These are phyloP conservation scores for Phytophthora nicotianae DNA, from an alignment of 352 stramenopile species.

Conservation along the genomic window DNA sequence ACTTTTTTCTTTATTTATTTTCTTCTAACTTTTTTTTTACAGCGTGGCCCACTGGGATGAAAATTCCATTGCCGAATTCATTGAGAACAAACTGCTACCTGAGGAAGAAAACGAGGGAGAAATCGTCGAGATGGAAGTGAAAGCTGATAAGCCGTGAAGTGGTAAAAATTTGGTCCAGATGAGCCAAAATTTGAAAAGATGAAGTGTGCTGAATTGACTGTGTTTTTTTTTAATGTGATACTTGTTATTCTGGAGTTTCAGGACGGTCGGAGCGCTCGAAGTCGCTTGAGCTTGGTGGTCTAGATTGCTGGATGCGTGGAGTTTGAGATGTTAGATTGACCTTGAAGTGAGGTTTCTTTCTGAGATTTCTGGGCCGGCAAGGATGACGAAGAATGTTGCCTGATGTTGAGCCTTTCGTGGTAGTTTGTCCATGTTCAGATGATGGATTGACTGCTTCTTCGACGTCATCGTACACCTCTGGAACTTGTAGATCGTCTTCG, in stretches of 20 bases:
- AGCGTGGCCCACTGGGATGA: slow-evolving; percentile 80
- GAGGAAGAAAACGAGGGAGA: slow-evolving; percentile 26
- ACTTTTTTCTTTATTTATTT: slow-evolving; percentile 3
- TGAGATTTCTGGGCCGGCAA: slow-evolving; percentile 39
- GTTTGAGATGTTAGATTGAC: slow-evolving; percentile 46
- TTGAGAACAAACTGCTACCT: slow-evolving; percentile 58
- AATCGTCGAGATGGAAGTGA: slow-evolving; percentile 30
- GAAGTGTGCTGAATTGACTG: slow-evolving; percentile 8
- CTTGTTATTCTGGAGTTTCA: slow-evolving; percentile 16
- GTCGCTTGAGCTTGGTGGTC: slow-evolving; percentile 10
- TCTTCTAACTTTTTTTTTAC: slow-evolving; percentile 8
- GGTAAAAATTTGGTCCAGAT: background rate
- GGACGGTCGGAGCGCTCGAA: slow-evolving; percentile 23
- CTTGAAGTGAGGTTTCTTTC: slow-evolving; percentile 49
- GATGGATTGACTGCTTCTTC: slow-evolving; percentile 5
- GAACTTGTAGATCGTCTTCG: slow-evolving; percentile 60
- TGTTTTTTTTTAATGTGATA: slow-evolving; percentile 1
- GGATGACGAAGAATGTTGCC: slow-evolving; percentile 36
- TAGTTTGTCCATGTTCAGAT: background rate
- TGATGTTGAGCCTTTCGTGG: slow-evolving; percentile 15
- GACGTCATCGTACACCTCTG: slow-evolving; percentile 15
- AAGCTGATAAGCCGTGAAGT: slow-evolving; percentile 23
- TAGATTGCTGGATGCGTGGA: slow-evolving; percentile 11
- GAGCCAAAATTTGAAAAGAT: background rate
- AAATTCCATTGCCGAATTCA: slow-evolving; percentile 75